These are phyloP conservation scores for Fusarium caatingaense DNA, from an alignment of 2,329 filamentous ascomycete species.

Conservation along the genomic window DNA sequence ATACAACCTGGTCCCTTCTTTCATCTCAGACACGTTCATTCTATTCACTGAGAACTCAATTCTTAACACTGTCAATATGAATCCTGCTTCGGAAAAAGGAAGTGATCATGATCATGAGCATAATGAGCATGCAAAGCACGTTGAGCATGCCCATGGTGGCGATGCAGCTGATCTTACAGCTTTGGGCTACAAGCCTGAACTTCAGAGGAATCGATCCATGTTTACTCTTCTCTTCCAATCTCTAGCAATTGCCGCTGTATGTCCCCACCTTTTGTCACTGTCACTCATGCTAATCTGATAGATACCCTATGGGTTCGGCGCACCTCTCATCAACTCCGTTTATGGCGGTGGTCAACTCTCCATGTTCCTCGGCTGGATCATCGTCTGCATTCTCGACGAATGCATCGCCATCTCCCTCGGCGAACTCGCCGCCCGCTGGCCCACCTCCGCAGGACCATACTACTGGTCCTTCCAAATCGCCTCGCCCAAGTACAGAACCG, in stretches of 20 bases:
- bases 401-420: conserved; percentile 77
- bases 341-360: conserved; percentile 49
- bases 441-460: conserved; percentile 71
- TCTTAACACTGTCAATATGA: conserved; percentile 1
- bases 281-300: conserved; percentile 1
- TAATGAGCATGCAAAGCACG: conserved; percentile 12
- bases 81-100: conserved; percentile 23
- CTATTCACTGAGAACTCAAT: background rate
- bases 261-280: background rate
- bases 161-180: conserved; percentile 47
- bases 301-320: conserved; percentile 45
- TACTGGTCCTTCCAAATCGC: conserved; percentile 78
- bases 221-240: conserved; percentile 47
- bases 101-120: conserved; percentile 25
- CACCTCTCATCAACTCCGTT: conserved; percentile 40
- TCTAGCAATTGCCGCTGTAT: conserved; percentile 45
- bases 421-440: conserved; percentile 76
- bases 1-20: background rate
- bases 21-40: background rate
- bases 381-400: conserved; percentile 75
- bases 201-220: conserved; percentile 45
- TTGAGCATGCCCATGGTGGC: background rate
- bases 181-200: conserved; percentile 62
- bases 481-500: conserved; percentile 67
- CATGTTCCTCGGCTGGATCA: conserved; percentile 76